Conservation (phyloP, 1,284 basidiomycete genomes). For the Leccinum insigne region DNA sequence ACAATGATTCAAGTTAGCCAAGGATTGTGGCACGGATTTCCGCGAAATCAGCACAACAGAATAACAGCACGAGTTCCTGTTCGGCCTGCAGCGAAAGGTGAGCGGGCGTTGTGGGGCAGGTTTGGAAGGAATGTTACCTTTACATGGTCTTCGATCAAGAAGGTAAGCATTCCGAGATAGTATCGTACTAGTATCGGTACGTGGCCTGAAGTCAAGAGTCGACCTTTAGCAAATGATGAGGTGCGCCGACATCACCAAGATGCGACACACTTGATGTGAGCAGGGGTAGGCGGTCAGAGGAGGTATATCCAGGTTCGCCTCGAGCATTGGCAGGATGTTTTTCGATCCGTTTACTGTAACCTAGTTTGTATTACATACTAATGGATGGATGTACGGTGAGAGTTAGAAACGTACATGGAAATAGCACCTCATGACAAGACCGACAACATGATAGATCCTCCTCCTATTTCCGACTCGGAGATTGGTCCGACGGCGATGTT, state of each 20-base stretch:
- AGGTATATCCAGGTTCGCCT: constrained; percentile 85
- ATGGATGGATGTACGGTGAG: neutral
- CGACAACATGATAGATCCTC: constrained; percentile 91
- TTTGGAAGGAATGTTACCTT: too few species aligned
- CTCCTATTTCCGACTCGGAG: constrained; percentile 73
- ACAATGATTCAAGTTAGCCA: too few species aligned
- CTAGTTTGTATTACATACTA: constrained; percentile 38
- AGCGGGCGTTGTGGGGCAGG: too few species aligned
- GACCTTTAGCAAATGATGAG: constrained; percentile 10
- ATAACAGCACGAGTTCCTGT: too few species aligned
- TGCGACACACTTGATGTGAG: constrained; percentile 75
- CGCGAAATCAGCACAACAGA: too few species aligned
- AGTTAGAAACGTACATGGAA: constrained; percentile 67
- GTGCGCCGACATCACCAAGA: constrained; percentile 5
- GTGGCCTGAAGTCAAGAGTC: constrained; percentile 60
- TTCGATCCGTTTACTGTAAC: constrained; percentile 82
- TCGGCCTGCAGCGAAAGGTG: too few species aligned
- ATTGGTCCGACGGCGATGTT: constrained; percentile 66
- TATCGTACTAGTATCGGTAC: constrained; percentile 74
- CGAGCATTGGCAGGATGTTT: constrained; percentile 88
- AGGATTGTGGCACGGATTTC: too few species aligned
- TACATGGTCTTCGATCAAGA: constrained; percentile 44
- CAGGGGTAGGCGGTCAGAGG: constrained; percentile 75
- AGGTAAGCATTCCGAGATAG: constrained; percentile 84
- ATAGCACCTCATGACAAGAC: constrained; percentile 91